These are phyloP conservation scores for Dacryopinax spathularia DNA, from an alignment of 768 basidiomycete species.

Conservation along the genomic window DNA sequence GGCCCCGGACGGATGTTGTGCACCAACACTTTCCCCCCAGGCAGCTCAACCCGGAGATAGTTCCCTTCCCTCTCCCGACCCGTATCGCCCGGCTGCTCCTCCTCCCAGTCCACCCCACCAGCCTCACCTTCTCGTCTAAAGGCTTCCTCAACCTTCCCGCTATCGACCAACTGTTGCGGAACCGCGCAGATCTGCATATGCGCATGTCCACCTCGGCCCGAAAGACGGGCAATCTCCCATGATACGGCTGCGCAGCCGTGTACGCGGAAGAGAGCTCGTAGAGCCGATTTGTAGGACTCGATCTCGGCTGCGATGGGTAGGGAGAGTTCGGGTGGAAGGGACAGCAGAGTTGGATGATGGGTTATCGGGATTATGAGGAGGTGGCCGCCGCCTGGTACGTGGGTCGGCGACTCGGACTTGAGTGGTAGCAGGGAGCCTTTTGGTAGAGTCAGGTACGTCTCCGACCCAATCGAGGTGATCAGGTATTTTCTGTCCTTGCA, in stretches of 20 bases:
- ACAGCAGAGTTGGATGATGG: slow-evolving; percentile 76
- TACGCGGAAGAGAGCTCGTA: slow-evolving; percentile 57
- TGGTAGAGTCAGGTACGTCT: slow-evolving; percentile 90
- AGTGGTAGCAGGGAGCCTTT: slow-evolving; percentile 91
- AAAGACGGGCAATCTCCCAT: slow-evolving; percentile 77
- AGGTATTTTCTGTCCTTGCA: slow-evolving; percentile 62
- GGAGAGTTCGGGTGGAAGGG: slow-evolving; percentile 66
- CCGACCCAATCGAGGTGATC: slow-evolving; percentile 82
- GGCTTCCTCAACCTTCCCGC: slow-evolving; percentile 42
- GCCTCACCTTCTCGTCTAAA: slow-evolving; percentile 58
- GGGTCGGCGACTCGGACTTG: slow-evolving; percentile 30
- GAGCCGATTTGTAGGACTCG: slow-evolving; percentile 66
- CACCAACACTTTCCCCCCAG: slow-evolving; percentile 70
- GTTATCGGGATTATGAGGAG: slow-evolving; percentile 86
- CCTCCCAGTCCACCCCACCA: slow-evolving; percentile 60
- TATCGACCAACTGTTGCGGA: slow-evolving; percentile 42
- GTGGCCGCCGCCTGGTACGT: slow-evolving; percentile 90
- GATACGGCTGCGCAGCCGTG: slow-evolving; percentile 54
- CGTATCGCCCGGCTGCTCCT: slow-evolving; percentile 29
- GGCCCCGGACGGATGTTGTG: slow-evolving; percentile 66
- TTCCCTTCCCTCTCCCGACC: slow-evolving; percentile 34
- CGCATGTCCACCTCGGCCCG: slow-evolving; percentile 81
- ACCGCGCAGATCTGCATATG: slow-evolving; percentile 76
- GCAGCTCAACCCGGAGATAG: slow-evolving; percentile 86
- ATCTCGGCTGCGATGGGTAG: slow-evolving; percentile 68